Percentiles rank a stretch among this genome's conserved stretches.
phyloP scores from a whole-genome alignment of 805 yeast species.

The Metschnikowia dekortorum region DNA sequence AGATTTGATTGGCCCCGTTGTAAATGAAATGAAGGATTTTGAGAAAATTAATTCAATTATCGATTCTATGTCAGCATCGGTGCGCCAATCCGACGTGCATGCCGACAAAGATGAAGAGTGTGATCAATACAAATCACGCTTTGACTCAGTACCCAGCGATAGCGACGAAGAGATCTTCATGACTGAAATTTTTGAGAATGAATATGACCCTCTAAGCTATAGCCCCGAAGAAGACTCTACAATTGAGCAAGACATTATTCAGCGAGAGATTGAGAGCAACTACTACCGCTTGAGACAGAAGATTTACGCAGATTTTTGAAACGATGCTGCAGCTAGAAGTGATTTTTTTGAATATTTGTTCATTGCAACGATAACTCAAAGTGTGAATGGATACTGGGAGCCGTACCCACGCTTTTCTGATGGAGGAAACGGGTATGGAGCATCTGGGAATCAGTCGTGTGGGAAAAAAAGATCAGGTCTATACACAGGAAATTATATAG shows the following conservation, averaged over 20 bases:
- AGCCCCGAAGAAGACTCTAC: constrained; percentile 22
- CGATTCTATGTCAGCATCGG: constrained; percentile 24
- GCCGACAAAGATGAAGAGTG: not conserved
- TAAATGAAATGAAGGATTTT: constrained; percentile 52
- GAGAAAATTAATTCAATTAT: constrained; percentile 46
- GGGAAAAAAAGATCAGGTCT: no score
- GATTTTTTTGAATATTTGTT: not conserved
- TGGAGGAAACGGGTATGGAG: no score
- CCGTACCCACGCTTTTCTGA: no score
- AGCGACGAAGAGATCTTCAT: constrained; percentile 29
- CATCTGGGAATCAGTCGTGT: no score
- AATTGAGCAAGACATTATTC: constrained; percentile 33
- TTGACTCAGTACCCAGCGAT: constrained; percentile 1
- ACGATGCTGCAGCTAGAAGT: not conserved
- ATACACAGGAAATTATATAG: no score
- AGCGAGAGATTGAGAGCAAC: constrained; percentile 46
- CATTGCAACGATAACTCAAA: not conserved
- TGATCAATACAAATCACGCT: not conserved
- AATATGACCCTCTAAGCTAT: constrained; percentile 8
- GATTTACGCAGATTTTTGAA: constrained; percentile 23
- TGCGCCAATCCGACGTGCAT: constrained; percentile 5
- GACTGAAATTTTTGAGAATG: constrained; percentile 43
- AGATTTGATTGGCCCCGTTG: constrained; percentile 51
- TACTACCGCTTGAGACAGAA: constrained; percentile 55
- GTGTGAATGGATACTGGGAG: no score